Conservation (phyloP, 2,329 filamentous ascomycete species). For the Hymenoscyphus albidus region DNA sequence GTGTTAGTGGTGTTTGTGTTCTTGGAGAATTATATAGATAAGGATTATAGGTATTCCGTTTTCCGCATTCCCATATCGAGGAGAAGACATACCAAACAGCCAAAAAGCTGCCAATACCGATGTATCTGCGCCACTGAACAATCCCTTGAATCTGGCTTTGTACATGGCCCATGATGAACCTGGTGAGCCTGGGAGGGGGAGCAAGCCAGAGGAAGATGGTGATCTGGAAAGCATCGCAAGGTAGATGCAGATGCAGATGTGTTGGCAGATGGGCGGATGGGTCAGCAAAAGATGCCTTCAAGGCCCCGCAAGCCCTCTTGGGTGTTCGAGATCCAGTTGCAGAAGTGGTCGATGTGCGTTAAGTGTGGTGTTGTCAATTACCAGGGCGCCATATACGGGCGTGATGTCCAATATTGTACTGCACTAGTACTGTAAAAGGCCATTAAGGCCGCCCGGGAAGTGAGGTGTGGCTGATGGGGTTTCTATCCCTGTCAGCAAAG, state of each 20-base stretch:
- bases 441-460: too few species aligned
- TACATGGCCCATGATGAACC: slow-evolving; percentile 72
- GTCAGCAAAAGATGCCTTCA: background rate
- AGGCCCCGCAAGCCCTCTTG: background rate
- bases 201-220: slow-evolving; percentile 35
- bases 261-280: background rate
- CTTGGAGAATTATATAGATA: background rate
- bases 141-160: slow-evolving; percentile 56
- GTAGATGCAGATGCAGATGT: too few species aligned
- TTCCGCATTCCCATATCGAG: background rate
- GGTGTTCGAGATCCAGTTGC: background rate
- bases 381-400: background rate
- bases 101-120: slow-evolving; percentile 80
- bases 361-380: background rate
- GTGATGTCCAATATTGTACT: background rate
- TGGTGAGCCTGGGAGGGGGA: slow-evolving; percentile 56
- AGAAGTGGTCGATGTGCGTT: background rate
- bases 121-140: slow-evolving; percentile 65
- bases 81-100: slow-evolving; percentile 71
- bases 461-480: too few species aligned
- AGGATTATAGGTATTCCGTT: background rate
- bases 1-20: background rate
- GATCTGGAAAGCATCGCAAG: slow-evolving; percentile 16
- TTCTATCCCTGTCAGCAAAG: too few species aligned
- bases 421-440: too few species aligned